Base-by-base conservation (phyloP, 805 yeast species). In the Scheffersomyces ergatensis region DNA sequence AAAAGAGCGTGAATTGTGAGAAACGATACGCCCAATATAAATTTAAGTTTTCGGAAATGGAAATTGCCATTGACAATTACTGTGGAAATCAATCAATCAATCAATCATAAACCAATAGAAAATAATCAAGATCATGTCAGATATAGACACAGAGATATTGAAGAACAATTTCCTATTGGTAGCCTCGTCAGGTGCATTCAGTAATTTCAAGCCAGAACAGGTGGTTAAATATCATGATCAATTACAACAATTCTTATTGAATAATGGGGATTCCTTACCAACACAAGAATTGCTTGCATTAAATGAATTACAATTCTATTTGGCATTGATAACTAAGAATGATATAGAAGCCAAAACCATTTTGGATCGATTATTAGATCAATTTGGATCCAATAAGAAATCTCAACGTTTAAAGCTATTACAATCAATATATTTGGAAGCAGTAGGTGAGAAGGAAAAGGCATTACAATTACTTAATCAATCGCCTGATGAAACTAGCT, bases 271-370 rank as follows among this genome's bases (percentile, higher is more conserved):
- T 41, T 38, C 58, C 23, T 49, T 65, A n/a, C 62, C 66, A 16
- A 72, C 78, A n/a, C 60, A 74, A 38, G 78, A 75, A 39, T 58
- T 63, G 27, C 82, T 75, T 56, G 70, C 76, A 6, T 59, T 90
- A 23, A 67, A 82, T 48, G 95, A 88, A 57, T 73, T 88, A 52
- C 81, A 85, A 38, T 87, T 88, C 59, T 79, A 78, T 53, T 67
- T 89, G 14, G 65, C 82, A 4, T 60, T 90, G 27, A 55, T 68
- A 35, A 62, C 84, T n/a, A 70, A 77, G 37, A 74, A 80, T 42
- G 96, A 88, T 54, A 62, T 70, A 2, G 89, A 82, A 46, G 96
- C 97, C 9, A 78, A 83, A 49, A 62, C 76, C 9, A 65, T 79
- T 45, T 72, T 88, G 42, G 85, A 83, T 42, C 66, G 80, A 34